phyloP scores from a whole-genome alignment of 495 filamentous ascomycete species.

The Hypoxylon rickii region DNA sequence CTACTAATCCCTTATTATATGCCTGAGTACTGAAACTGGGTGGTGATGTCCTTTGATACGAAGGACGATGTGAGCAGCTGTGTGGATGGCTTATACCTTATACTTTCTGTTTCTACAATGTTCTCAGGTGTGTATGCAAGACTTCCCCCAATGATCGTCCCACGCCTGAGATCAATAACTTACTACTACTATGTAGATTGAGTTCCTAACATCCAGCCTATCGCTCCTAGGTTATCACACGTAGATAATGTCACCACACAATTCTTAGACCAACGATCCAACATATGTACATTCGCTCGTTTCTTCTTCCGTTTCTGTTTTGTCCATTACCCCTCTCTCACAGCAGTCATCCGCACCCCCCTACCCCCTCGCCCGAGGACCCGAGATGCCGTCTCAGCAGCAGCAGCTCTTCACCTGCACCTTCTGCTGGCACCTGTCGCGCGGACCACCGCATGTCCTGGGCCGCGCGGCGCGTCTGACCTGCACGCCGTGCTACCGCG shows the following conservation, averaged over 20 bases:
- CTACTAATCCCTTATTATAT: not conserved
- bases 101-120: no score
- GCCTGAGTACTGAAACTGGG: not conserved
- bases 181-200: no score
- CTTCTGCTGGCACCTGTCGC: conserved; percentile 48
- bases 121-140: no score
- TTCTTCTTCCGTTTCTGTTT: not conserved
- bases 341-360: not conserved
- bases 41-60: no score
- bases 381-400: not conserved
- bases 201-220: no score
- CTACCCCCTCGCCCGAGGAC: not conserved
- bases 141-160: no score
- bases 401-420: conserved; percentile 50
- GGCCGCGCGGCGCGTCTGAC: conserved; percentile 43
- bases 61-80: no score
- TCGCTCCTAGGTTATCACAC: no score
- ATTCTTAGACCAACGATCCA: not conserved
- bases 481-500: conserved; percentile 46
- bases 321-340: not conserved
- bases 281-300: not conserved
- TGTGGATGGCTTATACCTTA: no score
- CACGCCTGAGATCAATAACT: no score
- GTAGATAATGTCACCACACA: no score
- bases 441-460: conserved; percentile 31